A percentile compares a stretch with the other conserved stretches of the same genome.
Conservation (phyloP, 2,329 filamentous ascomycete genomes). For the Arthrobotrys entomopaga region DNA sequence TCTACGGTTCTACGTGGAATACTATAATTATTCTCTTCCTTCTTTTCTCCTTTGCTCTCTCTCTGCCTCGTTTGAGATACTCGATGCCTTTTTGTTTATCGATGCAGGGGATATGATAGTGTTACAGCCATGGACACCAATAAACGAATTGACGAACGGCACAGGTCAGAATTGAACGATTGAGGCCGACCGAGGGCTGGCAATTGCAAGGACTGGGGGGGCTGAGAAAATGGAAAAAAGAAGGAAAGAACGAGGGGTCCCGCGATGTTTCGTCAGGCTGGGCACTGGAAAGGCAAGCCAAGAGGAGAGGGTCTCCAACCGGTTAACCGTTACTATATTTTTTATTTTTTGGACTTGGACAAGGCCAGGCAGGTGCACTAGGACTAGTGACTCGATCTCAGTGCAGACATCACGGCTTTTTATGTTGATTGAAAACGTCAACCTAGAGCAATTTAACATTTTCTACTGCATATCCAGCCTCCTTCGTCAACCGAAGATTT, state of each 20-base stretch:
- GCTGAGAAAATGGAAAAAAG: slow-evolving; percentile 24
- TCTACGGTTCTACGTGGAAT: slow-evolving; percentile 18
- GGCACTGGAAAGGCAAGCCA: not conserved
- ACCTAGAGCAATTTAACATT: not conserved
- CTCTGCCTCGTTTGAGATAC: no score
- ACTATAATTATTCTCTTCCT: slow-evolving; percentile 4
- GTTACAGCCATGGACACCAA: not conserved
- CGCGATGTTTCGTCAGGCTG: slow-evolving; percentile 8
- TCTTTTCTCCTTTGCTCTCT: no score
- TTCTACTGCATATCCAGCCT: slow-evolving; percentile 30
- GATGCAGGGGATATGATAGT: slow-evolving; percentile 20
- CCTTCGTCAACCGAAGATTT: slow-evolving; percentile 15
- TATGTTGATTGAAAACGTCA: slow-evolving; percentile 12
- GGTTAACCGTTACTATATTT: no score
- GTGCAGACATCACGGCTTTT: slow-evolving; percentile 18
- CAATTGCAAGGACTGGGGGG: slow-evolving; percentile 1
- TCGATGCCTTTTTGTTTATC: not conserved
- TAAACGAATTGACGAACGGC: slow-evolving; percentile 5
- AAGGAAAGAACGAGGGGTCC: not conserved
- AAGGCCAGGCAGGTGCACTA: no score
- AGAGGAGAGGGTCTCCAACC: not conserved
- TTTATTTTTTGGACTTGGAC: no score
- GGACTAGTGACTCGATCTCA: slow-evolving; percentile 9
- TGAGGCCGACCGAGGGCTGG: no score
- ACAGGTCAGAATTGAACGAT: no score